Conservation (phyloP, 495 filamentous ascomycete species). For the Entonaema liquescens region DNA sequence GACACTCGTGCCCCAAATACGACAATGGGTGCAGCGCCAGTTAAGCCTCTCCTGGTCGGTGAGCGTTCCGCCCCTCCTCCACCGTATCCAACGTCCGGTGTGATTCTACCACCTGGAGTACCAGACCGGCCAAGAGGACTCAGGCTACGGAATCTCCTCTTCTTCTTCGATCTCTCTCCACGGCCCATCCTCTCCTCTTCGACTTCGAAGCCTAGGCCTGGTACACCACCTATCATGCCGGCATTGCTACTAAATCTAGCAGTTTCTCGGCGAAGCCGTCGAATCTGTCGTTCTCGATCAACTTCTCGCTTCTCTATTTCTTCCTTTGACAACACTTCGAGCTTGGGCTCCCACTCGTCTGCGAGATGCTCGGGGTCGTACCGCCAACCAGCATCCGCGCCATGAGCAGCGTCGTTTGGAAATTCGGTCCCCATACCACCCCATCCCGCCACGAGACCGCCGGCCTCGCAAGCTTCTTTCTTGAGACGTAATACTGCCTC, state of each 20-base stretch:
- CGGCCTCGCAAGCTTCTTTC: conserved; percentile 94
- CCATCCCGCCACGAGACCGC: conserved; percentile 76
- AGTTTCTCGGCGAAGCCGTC: conserved; percentile 87
- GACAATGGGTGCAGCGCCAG: conserved; percentile 93
- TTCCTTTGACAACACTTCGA: conserved; percentile 89
- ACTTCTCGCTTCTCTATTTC: conserved; percentile 98
- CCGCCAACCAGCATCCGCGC: conserved; percentile 87
- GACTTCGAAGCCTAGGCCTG: conserved; percentile 71
- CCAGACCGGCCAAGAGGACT: conserved; percentile 74
- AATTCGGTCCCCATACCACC: conserved; percentile 78
- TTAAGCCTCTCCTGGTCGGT: conserved; percentile 80
- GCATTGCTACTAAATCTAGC: conserved; percentile 88
- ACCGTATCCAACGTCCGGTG: conserved; percentile 73
- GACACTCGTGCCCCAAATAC: conserved; percentile 84
- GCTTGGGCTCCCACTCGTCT: conserved; percentile 93
- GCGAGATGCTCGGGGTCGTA: conserved; percentile 90
- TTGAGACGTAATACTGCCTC: conserved; percentile 92
- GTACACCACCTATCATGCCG: conserved; percentile 72
- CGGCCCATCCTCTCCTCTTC: conserved; percentile 75
- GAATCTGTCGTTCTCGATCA: conserved; percentile 89
- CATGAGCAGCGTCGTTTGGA: conserved; percentile 85
- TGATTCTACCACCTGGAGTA: conserved; percentile 74
- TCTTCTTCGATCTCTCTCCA: conserved; percentile 91
- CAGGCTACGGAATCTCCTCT: conserved; percentile 87
- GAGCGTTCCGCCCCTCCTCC: conserved; percentile 73